Evolutionary conservation across 2,329 filamentous ascomycete species (phyloP), one percentile per base, ranked within the genome.

Genomic region (Colletotrichum camelliae): DNA sequence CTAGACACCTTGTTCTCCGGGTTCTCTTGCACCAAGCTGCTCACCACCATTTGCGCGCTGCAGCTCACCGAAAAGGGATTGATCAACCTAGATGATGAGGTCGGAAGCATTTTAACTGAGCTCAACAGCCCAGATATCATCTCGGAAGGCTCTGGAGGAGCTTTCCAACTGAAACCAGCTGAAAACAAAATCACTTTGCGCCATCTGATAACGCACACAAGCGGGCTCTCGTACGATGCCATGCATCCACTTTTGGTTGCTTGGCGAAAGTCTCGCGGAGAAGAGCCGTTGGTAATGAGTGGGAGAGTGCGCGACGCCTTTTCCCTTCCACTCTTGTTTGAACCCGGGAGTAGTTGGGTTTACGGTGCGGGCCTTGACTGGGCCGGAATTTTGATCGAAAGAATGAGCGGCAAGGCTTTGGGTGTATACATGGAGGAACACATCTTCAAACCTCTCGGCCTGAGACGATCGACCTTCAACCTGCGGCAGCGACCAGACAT

Each of bases 131-230:
- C 52, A 57, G 15, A 24, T 57, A 18, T 57, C 24, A 57, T 57
- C 13, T 57, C 24, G 13, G 24, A 57, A 57, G 24, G 52, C 10
- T 13, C 52, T 27, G 13, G 16, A 5, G 52, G 52, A 57, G 29
- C 52, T 18, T 57, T 57, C 24, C 52, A 24, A 16, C 52, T 57
- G 52, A 57, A 57, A 57, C 52, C 52, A 57, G 52, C 52, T 27
- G 24, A 27, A 16, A 57, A 57, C 24, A 57, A 57, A 57, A 57
- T 57, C 13, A 57, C 52, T 12, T 57, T 57, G 35, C 15, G 61
- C n/a, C 61, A 65, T 21, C 82, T 90, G 4, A 82, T 91, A 10
- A 87, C 85, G 1, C 89, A 90, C 77, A 86, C 84, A 31, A 83
- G 85, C 1, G 89, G 89, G 3, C 75, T 83, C 1, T 79, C 77